A percentile compares a stretch with the other conserved stretches of the same genome.
These are phyloP conservation scores for Thelonectria olida DNA, from an alignment of 2,329 filamentous ascomycete genomes.

Conservation along the genomic window DNA sequence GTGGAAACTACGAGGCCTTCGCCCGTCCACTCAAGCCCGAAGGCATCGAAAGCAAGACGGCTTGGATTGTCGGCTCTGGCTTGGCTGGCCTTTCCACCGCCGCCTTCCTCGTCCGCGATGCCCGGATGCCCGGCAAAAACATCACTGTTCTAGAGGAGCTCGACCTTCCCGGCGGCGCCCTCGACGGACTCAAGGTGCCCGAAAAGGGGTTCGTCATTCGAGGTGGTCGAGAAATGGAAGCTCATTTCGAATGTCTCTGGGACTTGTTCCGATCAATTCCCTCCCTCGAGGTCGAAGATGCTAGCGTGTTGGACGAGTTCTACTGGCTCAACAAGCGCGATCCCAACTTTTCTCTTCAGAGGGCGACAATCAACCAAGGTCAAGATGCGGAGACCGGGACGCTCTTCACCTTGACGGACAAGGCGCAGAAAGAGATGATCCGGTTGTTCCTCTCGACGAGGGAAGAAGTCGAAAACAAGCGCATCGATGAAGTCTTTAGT, in stretches of 20 bases:
- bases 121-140: slow-evolving; percentile 25
- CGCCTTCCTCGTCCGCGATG: slow-evolving; percentile 26
- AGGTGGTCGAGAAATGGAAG: slow-evolving; percentile 42
- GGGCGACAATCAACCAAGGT: slow-evolving; percentile 41
- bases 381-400: slow-evolving; percentile 38
- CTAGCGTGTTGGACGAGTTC: slow-evolving; percentile 44
- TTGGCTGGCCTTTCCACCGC: slow-evolving; percentile 24
- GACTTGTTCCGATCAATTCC: slow-evolving; percentile 43
- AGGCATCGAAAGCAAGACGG: slow-evolving; percentile 25
- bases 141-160: slow-evolving; percentile 27
- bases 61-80: slow-evolving; percentile 24
- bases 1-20: slow-evolving; percentile 26
- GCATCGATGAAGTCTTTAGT: slow-evolving; percentile 20
- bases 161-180: slow-evolving; percentile 18
- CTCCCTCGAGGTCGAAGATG: slow-evolving; percentile 38
- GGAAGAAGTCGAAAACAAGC: slow-evolving; percentile 18
- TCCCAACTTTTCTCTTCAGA: slow-evolving; percentile 37
- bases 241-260: slow-evolving; percentile 41
- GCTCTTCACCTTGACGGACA: slow-evolving; percentile 40
- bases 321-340: slow-evolving; percentile 42
- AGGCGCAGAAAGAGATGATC: slow-evolving; percentile 33
- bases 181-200: slow-evolving; percentile 21
- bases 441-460: slow-evolving; percentile 28
- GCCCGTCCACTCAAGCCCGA: slow-evolving; percentile 26
- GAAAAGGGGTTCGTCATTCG: slow-evolving; percentile 44